Evolutionary conservation across 2,329 filamentous ascomycete genomes (phyloP).

Genomic region (Penicillium sp.): DNA sequence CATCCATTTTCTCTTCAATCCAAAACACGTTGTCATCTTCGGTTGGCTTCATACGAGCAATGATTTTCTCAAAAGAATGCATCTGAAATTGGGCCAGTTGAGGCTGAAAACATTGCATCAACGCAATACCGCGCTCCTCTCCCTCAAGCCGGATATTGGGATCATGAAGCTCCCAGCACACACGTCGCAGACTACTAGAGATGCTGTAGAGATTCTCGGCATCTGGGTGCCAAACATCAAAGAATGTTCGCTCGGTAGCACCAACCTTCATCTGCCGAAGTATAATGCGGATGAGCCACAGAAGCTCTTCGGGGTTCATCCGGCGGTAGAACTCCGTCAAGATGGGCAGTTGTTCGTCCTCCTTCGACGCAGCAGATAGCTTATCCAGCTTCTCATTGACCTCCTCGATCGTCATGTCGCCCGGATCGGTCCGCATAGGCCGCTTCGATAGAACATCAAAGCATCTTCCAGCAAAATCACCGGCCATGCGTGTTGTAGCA

Average conservation of each 20-base stretch:
- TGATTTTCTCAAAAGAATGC: slow-evolving; percentile 75
- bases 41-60: slow-evolving; percentile 63
- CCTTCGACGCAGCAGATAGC: slow-evolving; percentile 70
- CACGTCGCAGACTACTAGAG: slow-evolving; percentile 81
- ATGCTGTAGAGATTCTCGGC: slow-evolving; percentile 79
- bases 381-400: slow-evolving; percentile 83
- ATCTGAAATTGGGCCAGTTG: slow-evolving; percentile 92
- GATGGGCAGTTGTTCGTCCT: slow-evolving; percentile 79
- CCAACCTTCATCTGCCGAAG: slow-evolving; percentile 72
- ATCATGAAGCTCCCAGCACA: slow-evolving; percentile 91
- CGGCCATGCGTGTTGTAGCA: slow-evolving; percentile 64
- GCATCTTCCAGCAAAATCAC: slow-evolving; percentile 89
- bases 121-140: slow-evolving; percentile 68
- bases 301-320: slow-evolving; percentile 91
- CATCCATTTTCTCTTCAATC: slow-evolving; percentile 98
- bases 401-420: slow-evolving; percentile 80
- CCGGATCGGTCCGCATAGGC: slow-evolving; percentile 68
- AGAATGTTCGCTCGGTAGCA: slow-evolving; percentile 83
- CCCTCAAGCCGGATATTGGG: slow-evolving; percentile 68
- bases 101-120: slow-evolving; percentile 96
- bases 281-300: slow-evolving; percentile 93
- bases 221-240: slow-evolving; percentile 78
- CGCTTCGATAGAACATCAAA: slow-evolving; percentile 82
- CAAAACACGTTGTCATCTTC: slow-evolving; percentile 77
- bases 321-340: slow-evolving; percentile 78